Conservation (phyloP, 164 flowering plant species). For the Akebia trifoliata region DNA sequence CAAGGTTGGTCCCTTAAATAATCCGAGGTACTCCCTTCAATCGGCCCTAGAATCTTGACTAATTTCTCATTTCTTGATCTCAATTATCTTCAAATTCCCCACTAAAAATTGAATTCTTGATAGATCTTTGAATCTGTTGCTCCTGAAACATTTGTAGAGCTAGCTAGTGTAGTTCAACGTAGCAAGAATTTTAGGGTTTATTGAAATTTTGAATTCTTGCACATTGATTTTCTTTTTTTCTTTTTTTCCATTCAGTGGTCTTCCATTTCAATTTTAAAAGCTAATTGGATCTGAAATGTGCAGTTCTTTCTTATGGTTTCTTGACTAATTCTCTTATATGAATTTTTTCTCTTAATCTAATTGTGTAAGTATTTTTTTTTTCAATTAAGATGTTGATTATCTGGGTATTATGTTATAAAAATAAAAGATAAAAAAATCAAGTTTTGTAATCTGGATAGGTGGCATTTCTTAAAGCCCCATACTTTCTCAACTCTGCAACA, state of each 20-base stretch:
- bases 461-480: too few species aligned
- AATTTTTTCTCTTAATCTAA: too few species aligned
- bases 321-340: too few species aligned
- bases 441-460: too few species aligned
- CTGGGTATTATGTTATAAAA: too few species aligned
- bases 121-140: not conserved
- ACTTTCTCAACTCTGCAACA: too few species aligned
- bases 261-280: not conserved
- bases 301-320: too few species aligned
- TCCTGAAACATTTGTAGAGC: not conserved
- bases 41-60: not conserved
- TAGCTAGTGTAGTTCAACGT: not conserved
- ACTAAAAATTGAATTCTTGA: not conserved
- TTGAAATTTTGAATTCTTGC: not conserved
- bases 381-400: too few species aligned
- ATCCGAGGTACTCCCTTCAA: conserved; percentile 53
- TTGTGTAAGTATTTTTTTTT: too few species aligned
- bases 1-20: conserved; percentile 64
- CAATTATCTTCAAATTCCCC: not conserved
- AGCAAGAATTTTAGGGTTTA: not conserved
- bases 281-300: too few species aligned
- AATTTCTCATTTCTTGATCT: not conserved
- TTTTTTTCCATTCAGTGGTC: not conserved
- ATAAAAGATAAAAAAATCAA: too few species aligned
- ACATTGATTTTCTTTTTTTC: not conserved